These are phyloP conservation scores for Jackrogersella multiformis DNA, from an alignment of 495 filamentous ascomycete genomes.

Conservation along the genomic window DNA sequence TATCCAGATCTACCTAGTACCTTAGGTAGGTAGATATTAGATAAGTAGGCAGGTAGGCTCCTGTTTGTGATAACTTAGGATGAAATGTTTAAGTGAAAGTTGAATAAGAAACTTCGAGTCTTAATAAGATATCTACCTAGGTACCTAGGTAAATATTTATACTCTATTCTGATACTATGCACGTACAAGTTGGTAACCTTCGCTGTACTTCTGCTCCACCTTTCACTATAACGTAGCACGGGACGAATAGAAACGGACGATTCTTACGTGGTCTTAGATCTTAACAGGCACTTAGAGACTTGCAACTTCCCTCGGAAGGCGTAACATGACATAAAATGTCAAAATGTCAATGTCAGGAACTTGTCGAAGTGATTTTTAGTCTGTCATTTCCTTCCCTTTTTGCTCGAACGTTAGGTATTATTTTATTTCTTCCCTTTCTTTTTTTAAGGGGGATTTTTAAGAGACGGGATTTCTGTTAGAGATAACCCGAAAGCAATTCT, in stretches of 20 bases:
- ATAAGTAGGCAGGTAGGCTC: background rate
- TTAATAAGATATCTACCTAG: too few species aligned
- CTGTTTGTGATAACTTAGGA: background rate
- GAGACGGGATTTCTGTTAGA: too few species aligned
- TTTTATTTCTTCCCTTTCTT: too few species aligned
- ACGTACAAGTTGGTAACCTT: background rate
- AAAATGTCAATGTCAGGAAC: slow-evolving; percentile 1
- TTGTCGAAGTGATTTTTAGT: too few species aligned
- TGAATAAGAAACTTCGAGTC: too few species aligned
- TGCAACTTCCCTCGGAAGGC: slow-evolving; percentile 23
- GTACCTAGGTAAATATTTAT: too few species aligned
- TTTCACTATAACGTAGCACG: background rate
- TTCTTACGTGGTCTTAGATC: slow-evolving; percentile 7
- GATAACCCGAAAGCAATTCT: too few species aligned
- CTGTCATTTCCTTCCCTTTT: background rate
- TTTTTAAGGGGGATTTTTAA: too few species aligned
- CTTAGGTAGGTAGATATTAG: too few species aligned
- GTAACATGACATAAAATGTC: slow-evolving; percentile 20
- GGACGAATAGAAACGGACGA: background rate
- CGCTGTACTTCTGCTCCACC: slow-evolving; percentile 10
- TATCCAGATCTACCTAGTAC: too few species aligned
- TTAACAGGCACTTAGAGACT: too few species aligned
- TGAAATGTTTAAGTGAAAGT: background rate
- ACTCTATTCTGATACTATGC: slow-evolving; percentile 1
- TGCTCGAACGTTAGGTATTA: too few species aligned